Evolutionary conservation across 345 rosid genomes (phyloP), one percentile per base, ranked within the genome.

Genomic region (Rhodamnia rubescens): DNA sequence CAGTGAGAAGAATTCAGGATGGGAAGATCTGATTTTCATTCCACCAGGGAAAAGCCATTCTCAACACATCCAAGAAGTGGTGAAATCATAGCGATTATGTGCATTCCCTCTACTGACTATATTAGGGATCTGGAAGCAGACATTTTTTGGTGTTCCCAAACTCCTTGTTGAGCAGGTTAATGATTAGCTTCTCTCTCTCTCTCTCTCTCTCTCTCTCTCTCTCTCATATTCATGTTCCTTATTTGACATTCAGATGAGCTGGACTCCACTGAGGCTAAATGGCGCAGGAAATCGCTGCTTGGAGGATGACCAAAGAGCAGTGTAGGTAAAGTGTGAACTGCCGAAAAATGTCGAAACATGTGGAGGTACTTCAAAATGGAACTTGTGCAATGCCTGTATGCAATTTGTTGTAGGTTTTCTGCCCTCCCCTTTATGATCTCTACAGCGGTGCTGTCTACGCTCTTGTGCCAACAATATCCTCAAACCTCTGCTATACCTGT

Each of bases 21-120:
- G 99, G 99, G 99, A 93, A 83, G 98, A 97, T 92, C 88, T 95
- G 75, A 93, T 96, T 83, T 97, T 97, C 89, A 92, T 96, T 89
- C 98, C 99, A 83, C 99, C 99, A 5, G 98, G 99, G 87, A 93
- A 95, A 92, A 95, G 94, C 85, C 94, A 92, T 80, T 89, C 94
- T 69, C 98, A 95, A 88, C 99, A 97, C 93, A 91, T 95, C 89
- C 96, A 95, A 52, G 96, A 95, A 78, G 90, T 93, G 86, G 85
- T 82, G 12, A 90, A 90, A 86, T 69, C 47, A 69, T 69, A 69
- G 47, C 18, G 80, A 69, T 69, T 4, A 69, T 18, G 47, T 36
- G 84, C 44, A 51, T 82, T 82, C 57, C 84, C 32, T 53, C 84
- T 53, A 56, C 58, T 53, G 44, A 56, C 44, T 13, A 22, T 82